Percentiles rank a stretch among this genome's conserved stretches.
Evolutionary conservation across 805 yeast genomes (phyloP).

Genomic region (Candida yuanshanica): DNA sequence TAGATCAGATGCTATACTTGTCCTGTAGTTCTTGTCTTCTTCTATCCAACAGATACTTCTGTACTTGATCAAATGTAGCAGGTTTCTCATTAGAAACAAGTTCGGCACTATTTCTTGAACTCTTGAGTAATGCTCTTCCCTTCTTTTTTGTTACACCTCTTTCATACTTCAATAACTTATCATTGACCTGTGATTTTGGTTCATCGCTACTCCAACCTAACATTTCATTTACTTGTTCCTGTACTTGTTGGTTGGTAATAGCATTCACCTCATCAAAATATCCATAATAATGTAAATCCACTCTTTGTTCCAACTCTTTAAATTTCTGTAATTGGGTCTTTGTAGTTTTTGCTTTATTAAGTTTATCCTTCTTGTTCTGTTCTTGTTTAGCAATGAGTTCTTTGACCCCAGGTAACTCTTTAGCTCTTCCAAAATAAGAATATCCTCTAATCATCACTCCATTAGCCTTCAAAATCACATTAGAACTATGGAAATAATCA

Average conservation of each 20-base stretch:
- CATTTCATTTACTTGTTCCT: constrained; percentile 10
- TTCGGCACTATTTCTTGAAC: not conserved
- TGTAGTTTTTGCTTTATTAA: constrained; percentile 11
- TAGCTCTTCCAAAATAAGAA: constrained; percentile 79
- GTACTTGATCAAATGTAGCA: constrained; percentile 7
- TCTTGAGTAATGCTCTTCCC: constrained; percentile 1
- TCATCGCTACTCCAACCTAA: constrained; percentile 6
- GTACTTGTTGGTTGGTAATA: constrained; percentile 5
- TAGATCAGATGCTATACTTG: constrained; percentile 5
- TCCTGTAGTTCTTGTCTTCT: constrained; percentile 12
- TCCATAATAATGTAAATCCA: constrained; percentile 40
- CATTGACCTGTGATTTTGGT: constrained; percentile 3
- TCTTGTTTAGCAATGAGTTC: constrained; percentile 35
- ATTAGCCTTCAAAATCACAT: constrained; percentile 9
- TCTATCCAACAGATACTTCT: constrained; percentile 14
- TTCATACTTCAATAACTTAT: constrained; percentile 28
- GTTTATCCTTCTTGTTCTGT: constrained; percentile 17
- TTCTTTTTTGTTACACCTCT: constrained; percentile 21
- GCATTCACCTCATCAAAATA: constrained; percentile 25
- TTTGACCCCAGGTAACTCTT: constrained; percentile 69
- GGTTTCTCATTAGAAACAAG: constrained; percentile 2
- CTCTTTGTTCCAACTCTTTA: constrained; percentile 22
- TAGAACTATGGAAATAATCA: constrained; percentile 39
- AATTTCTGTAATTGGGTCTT: constrained; percentile 18
- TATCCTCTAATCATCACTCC: constrained; percentile 19